Base-by-base conservation (phyloP, 2,329 filamentous ascomycete genomes). In the Ophiocordyceps australis region DNA sequence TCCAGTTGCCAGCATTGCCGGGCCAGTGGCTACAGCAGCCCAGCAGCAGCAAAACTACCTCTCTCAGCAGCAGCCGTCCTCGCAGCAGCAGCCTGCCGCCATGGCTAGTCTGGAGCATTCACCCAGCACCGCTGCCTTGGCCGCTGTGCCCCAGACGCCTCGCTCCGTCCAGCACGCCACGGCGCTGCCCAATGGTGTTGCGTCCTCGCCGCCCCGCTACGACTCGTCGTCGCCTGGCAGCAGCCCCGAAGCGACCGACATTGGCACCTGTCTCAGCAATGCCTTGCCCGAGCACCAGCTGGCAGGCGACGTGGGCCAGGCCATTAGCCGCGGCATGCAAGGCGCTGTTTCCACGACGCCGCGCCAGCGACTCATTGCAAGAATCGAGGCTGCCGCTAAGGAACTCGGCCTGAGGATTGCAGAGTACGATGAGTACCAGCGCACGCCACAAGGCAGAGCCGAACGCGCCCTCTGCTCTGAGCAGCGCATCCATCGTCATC, bases 331-430 rank as follows among this genome's bases (percentile, higher is more conserved):
- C 30, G 55, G 57, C 4, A 52, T 67, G 43, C 43, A 44, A 9
- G 54, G 62, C 26, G 54, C 57, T 14, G 50, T 55, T 16, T 35
- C 38, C 11, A 50, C 57, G 17, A 53, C 59, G 33, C 51, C 46
- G 34, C 49, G 51, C 26, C 50, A 54, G 2, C 52, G 64, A 5
- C 48, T 55, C 26, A 47, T 66, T 31, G 53, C 62, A 26, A 52
- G 61, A 35, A 57, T 71, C 27, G 62, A 70, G 35, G 49, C 57
- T 22, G 54, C 60, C 3, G 62, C 65, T 9, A 56, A 59, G 39
- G 60, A 68, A 43, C 50, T 71, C 17, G 63, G 60, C 6, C 49
- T 64, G 36, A 55, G 59, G 16, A 55, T 68, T 23, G 49, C 54
- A 13, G 55, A 64, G 33, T 65, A 61, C 34, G 57, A 65, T 31